phyloP scores from a whole-genome alignment of 2,329 filamentous ascomycete genomes.

The Venturia pyrina region DNA sequence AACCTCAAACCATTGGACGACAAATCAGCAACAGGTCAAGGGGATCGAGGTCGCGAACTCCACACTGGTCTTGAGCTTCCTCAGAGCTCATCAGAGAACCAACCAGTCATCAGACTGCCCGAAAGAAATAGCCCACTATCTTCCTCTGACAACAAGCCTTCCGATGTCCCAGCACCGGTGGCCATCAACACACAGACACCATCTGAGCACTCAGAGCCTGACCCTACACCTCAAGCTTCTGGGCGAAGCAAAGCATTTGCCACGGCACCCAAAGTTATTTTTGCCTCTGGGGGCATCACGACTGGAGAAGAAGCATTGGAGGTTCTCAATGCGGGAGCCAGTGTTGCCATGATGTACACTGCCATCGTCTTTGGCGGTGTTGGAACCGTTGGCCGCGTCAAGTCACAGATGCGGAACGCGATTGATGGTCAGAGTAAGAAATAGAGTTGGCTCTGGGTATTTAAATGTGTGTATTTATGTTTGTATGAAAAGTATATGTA shows the following conservation, averaged over 20 bases:
- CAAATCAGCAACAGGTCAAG: not conserved
- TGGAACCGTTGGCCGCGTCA: constrained; percentile 48
- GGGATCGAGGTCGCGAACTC: constrained; percentile 1
- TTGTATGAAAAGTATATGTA: not conserved
- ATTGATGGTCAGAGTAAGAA: constrained; percentile 4
- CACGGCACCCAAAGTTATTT: constrained; percentile 63
- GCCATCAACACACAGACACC: constrained; percentile 1
- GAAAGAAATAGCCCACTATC: not conserved
- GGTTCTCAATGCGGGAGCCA: constrained; percentile 80
- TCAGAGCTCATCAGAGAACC: not conserved
- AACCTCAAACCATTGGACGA: constrained; percentile 9
- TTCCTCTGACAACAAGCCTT: not conserved
- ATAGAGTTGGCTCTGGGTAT: not conserved
- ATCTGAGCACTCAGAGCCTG: not conserved
- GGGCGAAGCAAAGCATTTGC: constrained; percentile 6
- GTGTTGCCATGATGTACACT: constrained; percentile 87
- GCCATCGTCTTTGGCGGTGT: constrained; percentile 54
- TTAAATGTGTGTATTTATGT: not conserved
- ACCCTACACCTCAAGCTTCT: not conserved
- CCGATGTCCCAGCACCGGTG: not conserved
- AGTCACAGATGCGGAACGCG: constrained; percentile 32
- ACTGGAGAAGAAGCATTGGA: constrained; percentile 74
- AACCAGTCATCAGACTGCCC: constrained; percentile 2
- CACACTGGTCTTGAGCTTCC: constrained; percentile 1
- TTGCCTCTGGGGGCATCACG: constrained; percentile 87